These are phyloP conservation scores for Waltergamsia citrina DNA, from an alignment of 2,329 filamentous ascomycete genomes.

Conservation along the genomic window DNA sequence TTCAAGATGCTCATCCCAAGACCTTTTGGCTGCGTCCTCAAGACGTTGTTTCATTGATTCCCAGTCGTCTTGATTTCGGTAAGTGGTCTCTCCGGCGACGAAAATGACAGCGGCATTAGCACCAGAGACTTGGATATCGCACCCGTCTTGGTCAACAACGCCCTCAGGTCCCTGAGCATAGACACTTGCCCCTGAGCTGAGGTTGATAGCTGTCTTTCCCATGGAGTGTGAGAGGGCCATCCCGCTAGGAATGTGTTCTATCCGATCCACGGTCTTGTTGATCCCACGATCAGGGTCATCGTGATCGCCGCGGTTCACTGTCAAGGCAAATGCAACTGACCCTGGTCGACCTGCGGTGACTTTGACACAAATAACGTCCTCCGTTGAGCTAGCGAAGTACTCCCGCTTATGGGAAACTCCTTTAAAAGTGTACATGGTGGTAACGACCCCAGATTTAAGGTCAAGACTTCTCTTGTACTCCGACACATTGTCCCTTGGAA, in stretches of 20 bases:
- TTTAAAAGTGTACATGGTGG: slow-evolving; percentile 23
- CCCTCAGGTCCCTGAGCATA: slow-evolving; percentile 3
- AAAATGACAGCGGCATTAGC: slow-evolving; percentile 6
- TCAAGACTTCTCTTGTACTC: slow-evolving; percentile 29
- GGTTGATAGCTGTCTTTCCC: slow-evolving; percentile 7
- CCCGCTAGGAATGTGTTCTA: slow-evolving; percentile 12
- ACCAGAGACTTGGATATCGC: slow-evolving; percentile 3
- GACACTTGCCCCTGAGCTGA: slow-evolving; percentile 4
- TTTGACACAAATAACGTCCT: slow-evolving; percentile 25
- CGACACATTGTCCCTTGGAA: slow-evolving; percentile 2
- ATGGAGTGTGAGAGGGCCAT: slow-evolving; percentile 7
- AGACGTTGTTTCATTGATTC: slow-evolving; percentile 12
- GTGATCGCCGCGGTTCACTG: slow-evolving; percentile 12
- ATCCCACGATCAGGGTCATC: slow-evolving; percentile 13
- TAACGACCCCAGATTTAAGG: slow-evolving; percentile 22
- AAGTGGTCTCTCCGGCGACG: slow-evolving; percentile 7
- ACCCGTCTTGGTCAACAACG: slow-evolving; percentile 4
- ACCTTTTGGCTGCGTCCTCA: slow-evolving; percentile 8
- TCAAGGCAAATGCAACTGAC: slow-evolving; percentile 11
- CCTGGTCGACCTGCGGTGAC: slow-evolving; percentile 9
- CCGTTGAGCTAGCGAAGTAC: slow-evolving; percentile 29
- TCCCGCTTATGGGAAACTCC: slow-evolving; percentile 22
- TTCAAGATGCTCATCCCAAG: slow-evolving; percentile 7
- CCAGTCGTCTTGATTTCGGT: slow-evolving; percentile 10
- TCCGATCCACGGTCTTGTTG: slow-evolving; percentile 11